These are phyloP conservation scores for Pyronema omphalodes DNA, from an alignment of 495 filamentous ascomycete genomes.

Conservation along the genomic window DNA sequence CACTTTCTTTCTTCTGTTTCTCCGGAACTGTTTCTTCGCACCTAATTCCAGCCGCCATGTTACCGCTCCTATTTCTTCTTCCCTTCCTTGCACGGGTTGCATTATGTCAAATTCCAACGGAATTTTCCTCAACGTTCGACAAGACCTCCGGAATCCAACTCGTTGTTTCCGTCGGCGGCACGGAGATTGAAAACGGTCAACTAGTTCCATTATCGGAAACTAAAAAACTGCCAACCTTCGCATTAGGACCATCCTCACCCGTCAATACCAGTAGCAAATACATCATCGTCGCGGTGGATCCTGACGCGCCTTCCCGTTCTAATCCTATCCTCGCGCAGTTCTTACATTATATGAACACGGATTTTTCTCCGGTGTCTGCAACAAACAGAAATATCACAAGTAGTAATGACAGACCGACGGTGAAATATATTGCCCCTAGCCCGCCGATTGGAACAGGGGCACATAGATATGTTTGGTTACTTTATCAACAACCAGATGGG, in stretches of 20 bases:
- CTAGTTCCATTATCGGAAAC: neutral
- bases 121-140: slow-evolving; percentile 1
- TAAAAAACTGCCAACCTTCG: slow-evolving; percentile 7
- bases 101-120: neutral
- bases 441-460: slow-evolving; percentile 5
- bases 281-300: slow-evolving; percentile 18
- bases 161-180: neutral
- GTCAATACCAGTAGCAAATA: slow-evolving; percentile 14
- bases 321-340: slow-evolving; percentile 5
- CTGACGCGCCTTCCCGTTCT: slow-evolving; percentile 4
- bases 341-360: slow-evolving; percentile 13
- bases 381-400: slow-evolving; percentile 2
- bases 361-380: slow-evolving; percentile 7
- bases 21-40: too few relatives aligned
- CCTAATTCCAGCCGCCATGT: neutral
- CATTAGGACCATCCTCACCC: slow-evolving; percentile 12
- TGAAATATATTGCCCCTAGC: slow-evolving; percentile 2
- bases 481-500: slow-evolving; percentile 13
- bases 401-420: neutral
- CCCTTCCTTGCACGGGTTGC: neutral
- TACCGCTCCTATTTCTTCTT: neutral
- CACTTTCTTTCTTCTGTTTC: too few relatives aligned
- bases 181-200: neutral
- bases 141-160: neutral
- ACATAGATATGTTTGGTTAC: slow-evolving; percentile 18